Conservation (phyloP, 2,329 filamentous ascomycete genomes). For the Cercospora sesami region DNA sequence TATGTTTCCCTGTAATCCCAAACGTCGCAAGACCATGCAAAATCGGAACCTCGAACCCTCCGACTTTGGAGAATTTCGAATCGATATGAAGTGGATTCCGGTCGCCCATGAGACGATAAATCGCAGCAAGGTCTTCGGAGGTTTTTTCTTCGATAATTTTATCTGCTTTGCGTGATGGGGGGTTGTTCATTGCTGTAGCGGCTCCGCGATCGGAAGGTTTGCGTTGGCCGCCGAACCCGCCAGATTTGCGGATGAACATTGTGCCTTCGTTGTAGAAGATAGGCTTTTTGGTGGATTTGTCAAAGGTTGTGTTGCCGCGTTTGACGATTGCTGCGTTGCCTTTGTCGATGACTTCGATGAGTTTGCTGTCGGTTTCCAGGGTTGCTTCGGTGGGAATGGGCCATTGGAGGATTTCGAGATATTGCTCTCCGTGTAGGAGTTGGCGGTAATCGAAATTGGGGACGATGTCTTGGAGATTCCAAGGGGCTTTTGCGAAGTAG, state of each 20-base stretch:
- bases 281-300: conserved; percentile 79
- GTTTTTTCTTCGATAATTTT: conserved; percentile 84
- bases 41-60: conserved; percentile 91
- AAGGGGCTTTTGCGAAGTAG: conserved; percentile 79
- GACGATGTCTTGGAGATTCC: conserved; percentile 76
- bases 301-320: conserved; percentile 74
- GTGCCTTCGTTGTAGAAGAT: conserved; percentile 95
- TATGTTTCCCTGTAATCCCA: conserved; percentile 87
- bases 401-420: conserved; percentile 87
- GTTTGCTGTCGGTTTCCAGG: conserved; percentile 71
- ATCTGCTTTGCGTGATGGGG: conserved; percentile 77
- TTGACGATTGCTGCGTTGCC: conserved; percentile 83
- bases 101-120: conserved; percentile 92
- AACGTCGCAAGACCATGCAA: conserved; percentile 94
- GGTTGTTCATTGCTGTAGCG: conserved; percentile 74
- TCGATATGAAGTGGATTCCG: conserved; percentile 97
- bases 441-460: conserved; percentile 98
- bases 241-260: conserved; percentile 86
- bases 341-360: conserved; percentile 96
- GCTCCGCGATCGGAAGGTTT: conserved; percentile 77
- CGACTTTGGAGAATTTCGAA: conserved; percentile 87
- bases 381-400: conserved; percentile 82
- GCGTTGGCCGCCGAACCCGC: conserved; percentile 81
- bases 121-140: conserved; percentile 82
- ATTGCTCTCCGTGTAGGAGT: conserved; percentile 97